Conservation (phyloP, 805 yeast genomes). For the Candida xiaguanensis region DNA sequence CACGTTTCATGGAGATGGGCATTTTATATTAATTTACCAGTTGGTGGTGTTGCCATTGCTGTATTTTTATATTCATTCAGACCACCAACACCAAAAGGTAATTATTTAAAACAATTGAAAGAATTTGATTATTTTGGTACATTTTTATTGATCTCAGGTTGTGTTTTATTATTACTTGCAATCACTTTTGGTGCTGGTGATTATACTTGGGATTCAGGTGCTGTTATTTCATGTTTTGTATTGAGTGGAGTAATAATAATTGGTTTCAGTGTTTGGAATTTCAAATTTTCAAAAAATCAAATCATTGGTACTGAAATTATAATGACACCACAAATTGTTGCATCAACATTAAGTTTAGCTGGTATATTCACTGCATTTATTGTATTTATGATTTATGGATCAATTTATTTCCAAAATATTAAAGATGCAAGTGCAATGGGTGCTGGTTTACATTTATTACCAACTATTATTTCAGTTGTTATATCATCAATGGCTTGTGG, state of each 20-base stretch:
- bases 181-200: slow-evolving; percentile 51
- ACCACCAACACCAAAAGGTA: slow-evolving; percentile 44
- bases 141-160: slow-evolving; percentile 43
- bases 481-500: slow-evolving; percentile 37
- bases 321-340: slow-evolving; percentile 29
- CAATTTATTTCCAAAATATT: slow-evolving; percentile 49
- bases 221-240: slow-evolving; percentile 32
- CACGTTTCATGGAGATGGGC: slow-evolving; percentile 57
- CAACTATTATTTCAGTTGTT: slow-evolving; percentile 38
- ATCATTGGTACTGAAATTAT: slow-evolving; percentile 46
- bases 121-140: slow-evolving; percentile 55
- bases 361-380: slow-evolving; percentile 37
- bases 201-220: slow-evolving; percentile 49
- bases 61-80: slow-evolving; percentile 33
- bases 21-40: slow-evolving; percentile 46
- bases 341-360: slow-evolving; percentile 33
- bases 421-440: slow-evolving; percentile 37
- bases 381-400: slow-evolving; percentile 18
- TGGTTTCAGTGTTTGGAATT: slow-evolving; percentile 42
- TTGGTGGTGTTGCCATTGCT: slow-evolving; percentile 31
- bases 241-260: slow-evolving; percentile 33
- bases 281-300: slow-evolving; percentile 38
- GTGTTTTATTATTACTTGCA: slow-evolving; percentile 51
- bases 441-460: slow-evolving; percentile 45
- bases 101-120: slow-evolving; percentile 33